Evolutionary conservation across 2,329 filamentous ascomycete genomes (phyloP), one percentile per base, ranked within the genome.

Genomic region (Aspergillus fumigatiaffinis): DNA sequence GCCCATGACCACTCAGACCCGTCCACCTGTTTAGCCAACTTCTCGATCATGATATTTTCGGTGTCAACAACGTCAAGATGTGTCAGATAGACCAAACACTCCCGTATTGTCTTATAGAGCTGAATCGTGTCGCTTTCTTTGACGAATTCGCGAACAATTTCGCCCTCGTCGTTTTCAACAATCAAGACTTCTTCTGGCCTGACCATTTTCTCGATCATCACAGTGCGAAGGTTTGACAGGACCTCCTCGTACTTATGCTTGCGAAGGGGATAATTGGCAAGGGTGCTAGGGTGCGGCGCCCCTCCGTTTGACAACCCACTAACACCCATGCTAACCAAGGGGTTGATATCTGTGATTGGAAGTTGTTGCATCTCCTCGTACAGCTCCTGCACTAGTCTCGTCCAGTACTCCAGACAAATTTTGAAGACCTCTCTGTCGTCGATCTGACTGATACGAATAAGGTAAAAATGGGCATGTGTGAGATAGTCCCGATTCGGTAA

Each of bases 121-220:
- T 99, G 94, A 48, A 99, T 97, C 0, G 94, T 99, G 75, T 99
- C 94, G 67, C 92, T 96, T 78, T 99, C 94, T 80, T 99, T 99
- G 73, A 99, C 94, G 64, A 99, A 99, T 71, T 99, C 94, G 66
- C 94, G 91, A 29, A 99, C 94, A 67, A 99, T 99, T 73, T 99
- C 94, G 62, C 95, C 94, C 76, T 99, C 94, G 62, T 99, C 94
- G 74, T 99, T 99, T 77, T 99, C 94, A n/a, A 99, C 94, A 69
- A 99, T 95, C 66, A 99, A 77, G 8, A 99, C 95, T 77, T 99
- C 95, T 77, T 99, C 94, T 0, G 94, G 94, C 47, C 92, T 86
- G 32, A 99, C 94, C 94, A 99, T 99, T 82, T 97, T 97, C 79
- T 99, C 94, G 61, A 99, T 97, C 94, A 99, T 99, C 63, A 99